Conservation (phyloP, 169 alveolate genomes). For the Plasmodium cynomolgi region DNA sequence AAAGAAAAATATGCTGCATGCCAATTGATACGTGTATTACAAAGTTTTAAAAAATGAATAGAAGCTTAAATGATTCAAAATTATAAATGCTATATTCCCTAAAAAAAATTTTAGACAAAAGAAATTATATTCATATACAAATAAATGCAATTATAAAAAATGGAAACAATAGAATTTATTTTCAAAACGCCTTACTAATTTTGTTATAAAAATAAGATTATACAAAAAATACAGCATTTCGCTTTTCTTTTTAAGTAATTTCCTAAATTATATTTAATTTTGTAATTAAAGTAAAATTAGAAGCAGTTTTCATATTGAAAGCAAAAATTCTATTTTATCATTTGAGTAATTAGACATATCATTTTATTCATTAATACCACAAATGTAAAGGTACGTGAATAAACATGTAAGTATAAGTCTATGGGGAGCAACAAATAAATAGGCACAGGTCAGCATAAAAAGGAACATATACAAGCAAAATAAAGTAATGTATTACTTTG, state of each 20-base stretch:
- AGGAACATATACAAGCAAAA: constrained; percentile 4
- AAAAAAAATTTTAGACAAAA: constrained; percentile 17
- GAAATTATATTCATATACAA: constrained; percentile 5
- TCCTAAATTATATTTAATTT: constrained; percentile 6
- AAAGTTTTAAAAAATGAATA: constrained; percentile 25
- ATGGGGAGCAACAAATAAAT: constrained; percentile 2
- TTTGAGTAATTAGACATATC: background rate
- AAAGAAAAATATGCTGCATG: background rate
- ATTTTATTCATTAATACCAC: background rate
- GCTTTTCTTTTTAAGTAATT: background rate
- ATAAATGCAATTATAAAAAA: constrained; percentile 8
- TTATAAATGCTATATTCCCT: constrained; percentile 2
- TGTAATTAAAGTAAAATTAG: constrained; percentile 34
- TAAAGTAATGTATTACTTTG: constrained; percentile 2
- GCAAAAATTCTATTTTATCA: constrained; percentile 1
- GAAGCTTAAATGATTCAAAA: background rate
- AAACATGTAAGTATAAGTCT: background rate
- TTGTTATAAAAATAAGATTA: constrained; percentile 17
- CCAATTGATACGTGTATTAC: constrained; percentile 9
- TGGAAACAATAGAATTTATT: background rate
- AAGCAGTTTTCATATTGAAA: constrained; percentile 8
- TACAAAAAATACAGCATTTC: background rate
- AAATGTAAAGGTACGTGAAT: background rate
- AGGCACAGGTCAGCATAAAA: background rate
- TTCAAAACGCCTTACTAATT: background rate